Base-by-base conservation (phyloP, 805 yeast species). In the Yarrowia phangngaensis region DNA sequence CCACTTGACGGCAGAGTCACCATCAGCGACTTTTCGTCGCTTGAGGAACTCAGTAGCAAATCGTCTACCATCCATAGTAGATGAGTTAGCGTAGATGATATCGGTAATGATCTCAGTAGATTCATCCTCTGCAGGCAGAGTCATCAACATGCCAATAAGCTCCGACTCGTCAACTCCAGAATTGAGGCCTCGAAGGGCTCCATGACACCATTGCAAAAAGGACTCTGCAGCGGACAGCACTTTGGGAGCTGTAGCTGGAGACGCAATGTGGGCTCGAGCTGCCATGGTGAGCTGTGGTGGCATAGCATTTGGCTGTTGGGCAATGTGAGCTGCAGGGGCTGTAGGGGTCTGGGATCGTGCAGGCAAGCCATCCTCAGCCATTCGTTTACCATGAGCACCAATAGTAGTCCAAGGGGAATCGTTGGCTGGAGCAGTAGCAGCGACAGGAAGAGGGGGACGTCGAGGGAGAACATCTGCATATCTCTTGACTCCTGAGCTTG, bases 31-130 rank as follows among this genome's bases (percentile, higher is more conserved):
- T 53, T 73, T 74, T 60, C 92, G 81, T 61, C 84, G 79, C 66
- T 81, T 83, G 61, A 82, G 71, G 63, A 92, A 92, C 61, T 92
- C 98, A 51, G 75, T 76, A 0, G 98, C 95, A 70, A 89, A 90
- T 56, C 95, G 74, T 62, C 95, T 80, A 17, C 97, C 97, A 64
- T 92, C 96, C 84, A 90, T 80, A 1, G 89, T 82, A 3, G 89
- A 76, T 30, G 95, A 83, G 53, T 87, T 84, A 19, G 92, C 80
- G 68, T 87, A 88, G 52, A 90, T 79, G 9, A 96, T 86, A 60
- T 90, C 98, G 2, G 95, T 82, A 61, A 90, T 88, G 62, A 90
- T 84, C 63, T 82, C 95, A 40, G 74, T 71, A 0, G 95, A 78
- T 56, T 87, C 95, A 6, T 72, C 58, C 29, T 80, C 76, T n/a